phyloP scores from a whole-genome alignment of 2,329 filamentous ascomycete species.

The Diaporthe humulicola region DNA sequence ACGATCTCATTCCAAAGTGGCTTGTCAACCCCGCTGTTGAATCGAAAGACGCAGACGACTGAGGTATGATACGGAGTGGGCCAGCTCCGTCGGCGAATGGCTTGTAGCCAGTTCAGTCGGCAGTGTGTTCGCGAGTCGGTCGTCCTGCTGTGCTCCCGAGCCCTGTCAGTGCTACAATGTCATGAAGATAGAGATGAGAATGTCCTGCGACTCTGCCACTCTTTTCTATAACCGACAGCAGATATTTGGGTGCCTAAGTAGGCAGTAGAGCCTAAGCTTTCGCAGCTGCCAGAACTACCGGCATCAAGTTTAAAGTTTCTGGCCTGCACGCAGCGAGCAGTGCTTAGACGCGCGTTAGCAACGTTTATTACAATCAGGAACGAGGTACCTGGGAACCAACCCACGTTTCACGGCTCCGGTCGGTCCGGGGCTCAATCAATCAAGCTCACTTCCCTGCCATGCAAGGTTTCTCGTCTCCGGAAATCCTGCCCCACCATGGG shows the following conservation, averaged over 20 bases:
- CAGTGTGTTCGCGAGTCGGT: neutral
- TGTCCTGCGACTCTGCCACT: neutral
- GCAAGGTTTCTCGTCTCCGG: neutral
- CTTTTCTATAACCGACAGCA: neutral
- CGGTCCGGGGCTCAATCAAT: neutral
- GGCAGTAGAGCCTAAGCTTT: neutral
- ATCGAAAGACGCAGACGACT: neutral
- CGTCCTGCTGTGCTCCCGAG: neutral
- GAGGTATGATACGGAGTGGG: constrained; percentile 11
- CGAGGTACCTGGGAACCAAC: neutral
- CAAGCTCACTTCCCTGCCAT: neutral
- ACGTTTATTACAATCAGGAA: constrained; percentile 11
- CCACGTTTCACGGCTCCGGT: constrained; percentile 16
- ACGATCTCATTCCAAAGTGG: neutral
- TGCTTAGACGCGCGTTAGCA: neutral
- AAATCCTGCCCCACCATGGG: neutral
- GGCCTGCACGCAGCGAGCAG: neutral
- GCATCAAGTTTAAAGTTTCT: neutral
- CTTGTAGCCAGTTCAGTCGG: neutral
- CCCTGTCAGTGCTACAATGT: too few species aligned
- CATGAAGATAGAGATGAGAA: neutral
- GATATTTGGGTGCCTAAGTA: too few species aligned
- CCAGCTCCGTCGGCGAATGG: neutral
- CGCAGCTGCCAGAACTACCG: neutral
- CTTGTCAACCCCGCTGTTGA: neutral